Percentiles rank a stretch among this genome's conserved stretches.
These are phyloP conservation scores for Volvox africanus DNA, from an alignment of 139 green algal species.

Conservation along the genomic window DNA sequence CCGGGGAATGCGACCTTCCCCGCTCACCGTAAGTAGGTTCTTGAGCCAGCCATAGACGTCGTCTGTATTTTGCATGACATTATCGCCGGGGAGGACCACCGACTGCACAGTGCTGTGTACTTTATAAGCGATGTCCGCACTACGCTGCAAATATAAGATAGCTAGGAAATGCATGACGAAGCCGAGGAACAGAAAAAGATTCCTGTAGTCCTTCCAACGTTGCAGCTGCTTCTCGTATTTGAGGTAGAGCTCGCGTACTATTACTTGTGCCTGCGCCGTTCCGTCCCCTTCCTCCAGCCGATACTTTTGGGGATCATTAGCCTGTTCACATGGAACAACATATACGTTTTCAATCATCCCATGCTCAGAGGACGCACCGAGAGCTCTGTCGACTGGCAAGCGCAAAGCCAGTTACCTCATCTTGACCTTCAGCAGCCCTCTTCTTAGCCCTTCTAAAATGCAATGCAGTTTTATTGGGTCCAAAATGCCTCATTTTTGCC, in stretches of 20 bases:
- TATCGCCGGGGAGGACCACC: conserved; percentile 60
- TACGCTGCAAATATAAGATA: conserved; percentile 79
- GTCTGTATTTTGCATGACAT: conserved; percentile 61
- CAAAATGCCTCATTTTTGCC: conserved; percentile 16
- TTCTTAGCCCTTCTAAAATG: conserved; percentile 12
- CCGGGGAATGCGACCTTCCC: no score
- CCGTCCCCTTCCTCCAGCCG: conserved; percentile 54
- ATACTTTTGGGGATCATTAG: conserved; percentile 31
- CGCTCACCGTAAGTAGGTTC: conserved; percentile 56
- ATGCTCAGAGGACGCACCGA: neutral
- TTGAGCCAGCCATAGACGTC: conserved; percentile 80
- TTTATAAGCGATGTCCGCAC: conserved; percentile 72
- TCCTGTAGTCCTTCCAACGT: conserved; percentile 78
- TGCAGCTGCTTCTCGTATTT: conserved; percentile 77
- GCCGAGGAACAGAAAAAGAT: conserved; percentile 77
- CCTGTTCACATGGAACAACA: neutral
- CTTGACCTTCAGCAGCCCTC: neutral
- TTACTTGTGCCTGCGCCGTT: conserved; percentile 60
- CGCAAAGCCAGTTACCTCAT: neutral
- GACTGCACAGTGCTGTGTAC: conserved; percentile 68
- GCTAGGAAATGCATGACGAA: conserved; percentile 81
- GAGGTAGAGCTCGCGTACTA: conserved; percentile 75
- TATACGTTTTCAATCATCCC: neutral
- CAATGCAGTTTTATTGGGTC: conserved; percentile 1
- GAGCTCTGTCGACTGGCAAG: neutral